Conservation (phyloP, 225 moss, liverwort and hornwort genomes). For the Anthoceros angustus region DNA sequence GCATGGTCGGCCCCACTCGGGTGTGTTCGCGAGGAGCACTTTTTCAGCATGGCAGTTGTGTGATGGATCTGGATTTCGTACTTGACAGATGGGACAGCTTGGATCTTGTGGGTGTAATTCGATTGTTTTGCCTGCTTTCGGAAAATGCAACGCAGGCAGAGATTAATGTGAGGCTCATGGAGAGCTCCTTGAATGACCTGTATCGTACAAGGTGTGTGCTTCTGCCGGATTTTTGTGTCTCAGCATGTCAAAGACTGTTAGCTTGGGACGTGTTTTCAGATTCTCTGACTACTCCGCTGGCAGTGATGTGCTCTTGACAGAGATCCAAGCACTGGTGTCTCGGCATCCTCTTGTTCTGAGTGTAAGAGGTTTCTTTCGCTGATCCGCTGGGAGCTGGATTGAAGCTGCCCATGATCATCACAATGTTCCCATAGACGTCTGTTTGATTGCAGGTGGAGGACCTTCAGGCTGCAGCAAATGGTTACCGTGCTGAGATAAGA, state of each 20-base stretch:
- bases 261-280: background rate
- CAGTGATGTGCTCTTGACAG: background rate
- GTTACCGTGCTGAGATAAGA: slow-evolving; percentile 48
- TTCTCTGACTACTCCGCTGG: background rate
- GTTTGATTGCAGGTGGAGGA: slow-evolving; percentile 33
- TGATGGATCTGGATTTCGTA: too few species aligned
- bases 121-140: too few species aligned
- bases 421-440: background rate
- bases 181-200: background rate
- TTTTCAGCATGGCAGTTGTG: background rate
- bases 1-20: background rate
- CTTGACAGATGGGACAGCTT: too few species aligned
- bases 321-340: background rate
- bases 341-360: background rate
- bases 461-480: slow-evolving; percentile 35
- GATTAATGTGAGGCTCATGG: background rate
- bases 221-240: background rate
- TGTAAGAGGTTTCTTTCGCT: background rate
- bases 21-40: background rate
- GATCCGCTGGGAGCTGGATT: background rate
- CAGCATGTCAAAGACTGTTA: background rate
- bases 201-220: slow-evolving; percentile 1
- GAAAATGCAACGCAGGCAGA: background rate
- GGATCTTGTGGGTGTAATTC: too few species aligned
- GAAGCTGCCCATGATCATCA: background rate